Evolutionary conservation across 2,329 filamentous ascomycete species (phyloP).

Genomic region (Botrytis tulipae): DNA sequence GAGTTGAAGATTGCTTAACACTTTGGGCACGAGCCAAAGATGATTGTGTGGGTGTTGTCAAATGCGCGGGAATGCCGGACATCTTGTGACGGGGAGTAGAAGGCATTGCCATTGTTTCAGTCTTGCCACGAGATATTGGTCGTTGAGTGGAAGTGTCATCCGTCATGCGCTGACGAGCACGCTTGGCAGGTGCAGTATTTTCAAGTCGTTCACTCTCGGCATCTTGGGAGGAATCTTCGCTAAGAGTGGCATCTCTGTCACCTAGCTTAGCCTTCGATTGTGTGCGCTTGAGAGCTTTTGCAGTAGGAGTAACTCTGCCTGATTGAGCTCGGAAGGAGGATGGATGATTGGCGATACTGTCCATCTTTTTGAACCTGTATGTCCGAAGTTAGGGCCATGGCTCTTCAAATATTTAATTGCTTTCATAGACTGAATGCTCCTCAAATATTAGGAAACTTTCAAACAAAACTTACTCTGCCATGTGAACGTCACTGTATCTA

Average conservation of each 20-base stretch:
- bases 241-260: slow-evolving; percentile 45
- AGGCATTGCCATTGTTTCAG: slow-evolving; percentile 40
- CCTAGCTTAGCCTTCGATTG: slow-evolving; percentile 65
- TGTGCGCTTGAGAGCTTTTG: slow-evolving; percentile 48
- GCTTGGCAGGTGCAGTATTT: slow-evolving; percentile 58
- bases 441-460: neutral
- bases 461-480: slow-evolving; percentile 53
- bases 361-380: slow-evolving; percentile 85
- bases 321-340: slow-evolving; percentile 69
- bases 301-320: slow-evolving; percentile 51
- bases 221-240: slow-evolving; percentile 18
- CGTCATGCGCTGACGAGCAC: slow-evolving; percentile 62
- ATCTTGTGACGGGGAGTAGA: slow-evolving; percentile 45
- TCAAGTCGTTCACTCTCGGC: slow-evolving; percentile 31
- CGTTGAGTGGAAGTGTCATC: slow-evolving; percentile 69
- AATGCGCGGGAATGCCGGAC: slow-evolving; percentile 49
- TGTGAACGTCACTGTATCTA: slow-evolving; percentile 82
- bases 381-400: neutral
- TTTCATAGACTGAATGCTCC: neutral
- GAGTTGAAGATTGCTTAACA: slow-evolving; percentile 52
- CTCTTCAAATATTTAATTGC: neutral
- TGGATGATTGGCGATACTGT: slow-evolving; percentile 84
- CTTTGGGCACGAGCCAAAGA: slow-evolving; percentile 62
- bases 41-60: slow-evolving; percentile 77
- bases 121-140: slow-evolving; percentile 52